phyloP scores from a whole-genome alignment of 169 alveolate genomes.

The Plasmodium knowlesi region DNA sequence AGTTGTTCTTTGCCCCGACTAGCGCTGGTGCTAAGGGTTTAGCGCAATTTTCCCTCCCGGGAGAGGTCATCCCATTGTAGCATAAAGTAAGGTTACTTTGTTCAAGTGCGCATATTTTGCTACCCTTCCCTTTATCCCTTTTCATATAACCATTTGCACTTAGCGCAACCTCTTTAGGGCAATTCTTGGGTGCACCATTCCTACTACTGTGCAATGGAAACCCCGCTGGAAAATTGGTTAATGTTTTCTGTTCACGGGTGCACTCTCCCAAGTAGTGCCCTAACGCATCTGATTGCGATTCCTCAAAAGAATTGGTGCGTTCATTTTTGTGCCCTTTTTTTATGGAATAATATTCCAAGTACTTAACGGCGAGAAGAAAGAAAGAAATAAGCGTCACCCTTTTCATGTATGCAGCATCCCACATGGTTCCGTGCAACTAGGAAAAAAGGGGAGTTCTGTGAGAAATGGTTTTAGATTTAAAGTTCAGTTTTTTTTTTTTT shows the following conservation, averaged over 20 bases:
- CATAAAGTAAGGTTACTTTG: neutral
- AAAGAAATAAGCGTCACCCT: neutral
- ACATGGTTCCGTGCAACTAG: neutral
- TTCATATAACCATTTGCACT: neutral
- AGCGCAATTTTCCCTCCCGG: neutral
- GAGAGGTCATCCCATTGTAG: neutral
- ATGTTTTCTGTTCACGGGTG: neutral
- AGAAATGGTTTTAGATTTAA: neutral
- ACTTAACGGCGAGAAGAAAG: neutral
- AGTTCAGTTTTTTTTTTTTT: neutral
- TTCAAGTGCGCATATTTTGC: neutral
- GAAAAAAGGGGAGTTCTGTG: neutral
- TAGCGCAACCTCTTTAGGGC: neutral
- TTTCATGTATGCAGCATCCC: neutral
- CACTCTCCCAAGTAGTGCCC: neutral
- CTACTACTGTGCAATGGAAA: neutral
- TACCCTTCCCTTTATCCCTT: neutral
- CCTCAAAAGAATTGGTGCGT: neutral
- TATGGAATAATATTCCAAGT: conserved; percentile 14
- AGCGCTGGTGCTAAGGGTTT: neutral
- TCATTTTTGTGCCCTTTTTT: neutral
- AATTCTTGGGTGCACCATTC: neutral
- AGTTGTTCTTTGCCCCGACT: neutral
- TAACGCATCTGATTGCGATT: neutral
- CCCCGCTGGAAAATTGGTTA: neutral